Base-by-base conservation (phyloP, 1,139 yeast species). In the Geotrichum reessii region DNA sequence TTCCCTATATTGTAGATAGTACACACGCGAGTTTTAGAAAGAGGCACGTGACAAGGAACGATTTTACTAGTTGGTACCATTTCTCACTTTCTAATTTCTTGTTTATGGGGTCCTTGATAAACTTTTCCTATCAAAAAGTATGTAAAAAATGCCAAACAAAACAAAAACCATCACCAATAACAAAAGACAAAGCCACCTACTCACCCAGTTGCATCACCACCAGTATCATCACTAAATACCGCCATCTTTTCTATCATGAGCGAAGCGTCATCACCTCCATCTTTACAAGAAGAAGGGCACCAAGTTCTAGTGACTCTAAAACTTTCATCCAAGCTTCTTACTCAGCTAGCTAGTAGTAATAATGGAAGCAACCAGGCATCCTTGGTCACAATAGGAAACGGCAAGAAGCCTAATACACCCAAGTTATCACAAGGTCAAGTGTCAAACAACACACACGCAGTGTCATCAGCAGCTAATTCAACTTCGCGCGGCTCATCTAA, bases 401-500 rank as follows among this genome's bases (percentile, higher is more conserved):
- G 44, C 44, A 37, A n/a, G n/a, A 37, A 37, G 9, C n/a, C 22
- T 37, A 37, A 37, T 37, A 52, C 53, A 22, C 47, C 50, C 12
- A 25, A n/a, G 33, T 24, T 44, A 27, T 19, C 7, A 19, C 42
- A 31, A 7, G 55, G 42, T 21, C 55, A 37, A n/a, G 17, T 19
- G 8, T 49, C 44, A 4, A 37, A 37, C 44, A 37, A 37, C 17
- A 14, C 17, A 5, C 14, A 27, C n/a, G 7, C 48, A 24, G 46
- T 55, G 25, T 4, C 57, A 53, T 5, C 31, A 31, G 17, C 53
- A 46, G 37, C 31, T 27, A 44, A 47, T 37, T 21, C 52, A 17
- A 47, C 53, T 24, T 52, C 62, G 50, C 19, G 55, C 51, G 59
- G 60, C 49, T 33, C 60, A 31, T 54, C 58, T 55, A 19, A 54